Conservation (phyloP, 1,284 basidiomycete genomes). For the Athelia sp. region DNA sequence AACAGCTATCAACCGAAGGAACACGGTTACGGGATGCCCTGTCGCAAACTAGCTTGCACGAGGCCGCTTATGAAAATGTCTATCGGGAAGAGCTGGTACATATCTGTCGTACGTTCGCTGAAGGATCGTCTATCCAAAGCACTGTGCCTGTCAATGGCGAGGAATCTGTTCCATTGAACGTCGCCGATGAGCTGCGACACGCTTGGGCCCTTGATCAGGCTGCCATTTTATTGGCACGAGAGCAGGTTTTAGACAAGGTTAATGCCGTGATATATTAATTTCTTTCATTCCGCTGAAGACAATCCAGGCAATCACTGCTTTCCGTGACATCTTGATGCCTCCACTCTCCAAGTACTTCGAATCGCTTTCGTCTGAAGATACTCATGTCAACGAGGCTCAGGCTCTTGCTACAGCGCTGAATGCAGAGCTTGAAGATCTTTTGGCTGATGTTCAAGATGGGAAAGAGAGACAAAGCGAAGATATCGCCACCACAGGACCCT, state of each 20-base stretch:
- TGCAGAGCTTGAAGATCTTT: conserved; percentile 23
- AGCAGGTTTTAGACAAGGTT: conserved; percentile 15
- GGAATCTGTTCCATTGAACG: too few species aligned
- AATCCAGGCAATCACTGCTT: conserved; percentile 9
- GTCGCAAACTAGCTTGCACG: too few species aligned
- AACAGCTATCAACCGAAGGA: too few species aligned
- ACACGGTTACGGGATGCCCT: too few species aligned
- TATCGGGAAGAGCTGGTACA: background rate
- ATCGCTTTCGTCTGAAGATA: too few species aligned
- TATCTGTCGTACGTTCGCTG: background rate
- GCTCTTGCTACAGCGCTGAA: conserved; percentile 15
- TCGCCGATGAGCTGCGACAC: conserved; percentile 9
- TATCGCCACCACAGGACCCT: too few species aligned
- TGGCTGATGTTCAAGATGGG: conserved; percentile 14
- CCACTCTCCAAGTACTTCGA: conserved; percentile 6
- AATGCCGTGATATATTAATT: conserved; percentile 1
- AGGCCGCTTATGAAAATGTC: background rate
- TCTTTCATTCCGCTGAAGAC: background rate
- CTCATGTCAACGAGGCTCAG: too few species aligned
- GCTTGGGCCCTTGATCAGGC: conserved; percentile 18
- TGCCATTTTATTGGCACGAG: conserved; percentile 13
- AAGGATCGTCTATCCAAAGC: conserved; percentile 9
- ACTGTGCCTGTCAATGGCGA: too few species aligned
- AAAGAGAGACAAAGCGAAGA: background rate
- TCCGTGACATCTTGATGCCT: conserved; percentile 12